phyloP scores from a whole-genome alignment of 495 filamentous ascomycete species.

The Tuber microsphaerosporum region DNA sequence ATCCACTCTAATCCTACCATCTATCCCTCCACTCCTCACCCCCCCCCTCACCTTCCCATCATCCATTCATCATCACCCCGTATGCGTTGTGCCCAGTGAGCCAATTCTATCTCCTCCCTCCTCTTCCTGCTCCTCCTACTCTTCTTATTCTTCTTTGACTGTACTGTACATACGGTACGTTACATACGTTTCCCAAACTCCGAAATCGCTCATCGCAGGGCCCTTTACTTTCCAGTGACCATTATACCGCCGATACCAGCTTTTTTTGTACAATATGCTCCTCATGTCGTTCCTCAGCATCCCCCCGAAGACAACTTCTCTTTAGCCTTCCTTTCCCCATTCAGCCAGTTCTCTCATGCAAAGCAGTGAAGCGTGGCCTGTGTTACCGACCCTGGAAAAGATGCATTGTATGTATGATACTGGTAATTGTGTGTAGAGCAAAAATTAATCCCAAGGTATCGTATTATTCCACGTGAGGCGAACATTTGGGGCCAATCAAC shows the following conservation, averaged over 20 bases:
- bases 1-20: not conserved
- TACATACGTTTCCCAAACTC: slow-evolving; percentile 35
- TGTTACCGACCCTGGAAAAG: slow-evolving; percentile 1
- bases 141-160: slow-evolving; percentile 19
- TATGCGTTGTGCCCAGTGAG: slow-evolving; percentile 1
- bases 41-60: slow-evolving; percentile 13
- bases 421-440: slow-evolving; percentile 7
- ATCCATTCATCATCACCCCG: slow-evolving; percentile 20
- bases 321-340: slow-evolving; percentile 12
- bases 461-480: slow-evolving; percentile 28
- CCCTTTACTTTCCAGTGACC: slow-evolving; percentile 17
- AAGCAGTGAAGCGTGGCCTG: slow-evolving; percentile 1
- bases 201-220: slow-evolving; percentile 21
- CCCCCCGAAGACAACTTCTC: slow-evolving; percentile 13
- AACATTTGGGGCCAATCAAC: slow-evolving; percentile 14
- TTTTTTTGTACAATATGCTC: slow-evolving; percentile 27
- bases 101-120: slow-evolving; percentile 7
- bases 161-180: slow-evolving; percentile 26
- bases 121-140: not conserved
- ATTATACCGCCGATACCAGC: slow-evolving; percentile 10
- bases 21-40: slow-evolving; percentile 14
- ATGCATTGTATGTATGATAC: slow-evolving; percentile 13
- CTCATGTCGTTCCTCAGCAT: slow-evolving; percentile 10
- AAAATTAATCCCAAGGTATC: slow-evolving; percentile 23
- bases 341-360: not conserved